These are phyloP conservation scores for Clavulina sp. DNA, from an alignment of 768 basidiomycete genomes.

Conservation along the genomic window DNA sequence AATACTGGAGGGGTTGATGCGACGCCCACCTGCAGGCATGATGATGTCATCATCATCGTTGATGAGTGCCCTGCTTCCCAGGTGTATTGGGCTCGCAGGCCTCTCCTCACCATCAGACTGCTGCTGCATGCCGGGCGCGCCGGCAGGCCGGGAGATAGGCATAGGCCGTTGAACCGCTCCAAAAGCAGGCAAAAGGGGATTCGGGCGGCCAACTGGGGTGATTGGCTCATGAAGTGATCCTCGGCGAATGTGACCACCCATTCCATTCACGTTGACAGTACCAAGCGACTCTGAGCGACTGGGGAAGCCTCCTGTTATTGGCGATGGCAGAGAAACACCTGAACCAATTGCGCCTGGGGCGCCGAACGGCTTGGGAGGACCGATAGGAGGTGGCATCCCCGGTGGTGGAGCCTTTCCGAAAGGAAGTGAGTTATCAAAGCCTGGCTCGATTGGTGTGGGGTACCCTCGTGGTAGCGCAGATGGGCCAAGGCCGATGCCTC, in stretches of 20 bases:
- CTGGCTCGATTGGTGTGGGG: neutral
- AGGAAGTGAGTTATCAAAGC: neutral
- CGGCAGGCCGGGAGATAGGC: neutral
- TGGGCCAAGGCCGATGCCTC: neutral
- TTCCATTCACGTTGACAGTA: neutral
- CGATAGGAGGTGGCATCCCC: slow-evolving; percentile 2
- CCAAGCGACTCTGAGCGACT: neutral
- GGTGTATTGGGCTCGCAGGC: neutral
- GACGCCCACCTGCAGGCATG: neutral
- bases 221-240: neutral
- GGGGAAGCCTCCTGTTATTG: slow-evolving; percentile 2
- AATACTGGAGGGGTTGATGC: neutral
- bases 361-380: neutral
- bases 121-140: neutral
- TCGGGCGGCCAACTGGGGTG: neutral
- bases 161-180: neutral
- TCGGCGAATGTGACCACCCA: neutral
- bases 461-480: neutral
- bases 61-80: slow-evolving; percentile 1
- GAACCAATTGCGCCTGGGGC: neutral
- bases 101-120: neutral
- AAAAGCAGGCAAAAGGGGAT: neutral
- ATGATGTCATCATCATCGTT: slow-evolving; percentile 2
- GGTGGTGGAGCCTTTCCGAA: neutral
- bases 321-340: neutral